Base-by-base conservation (phyloP, 305 asterid genomes). In the Stenogyne calaminthoides region DNA sequence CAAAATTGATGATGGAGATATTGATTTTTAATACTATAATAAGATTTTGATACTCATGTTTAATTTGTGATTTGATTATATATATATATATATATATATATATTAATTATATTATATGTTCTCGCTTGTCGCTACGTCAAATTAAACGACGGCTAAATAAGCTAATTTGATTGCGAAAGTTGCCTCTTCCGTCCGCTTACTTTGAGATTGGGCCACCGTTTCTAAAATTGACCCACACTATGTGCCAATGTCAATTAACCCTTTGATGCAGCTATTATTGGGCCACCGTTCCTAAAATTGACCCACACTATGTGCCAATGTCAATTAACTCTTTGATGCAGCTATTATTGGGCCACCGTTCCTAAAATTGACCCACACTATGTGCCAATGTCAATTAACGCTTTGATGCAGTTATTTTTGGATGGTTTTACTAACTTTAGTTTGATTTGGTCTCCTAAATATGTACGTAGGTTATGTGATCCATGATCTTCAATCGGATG, bases 201-300 rank as follows among this genome's bases (percentile, higher is more conserved):
- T 55, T 69, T 46, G 10, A 52, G 52, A 37, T 63, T 29, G 76
- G 67, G 62, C 84, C 78, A 59, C 63, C 27, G 29, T 25, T 25
- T 34, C 64, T 61, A 11, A 52, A 63, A 74, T 70, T 36, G 68
- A 74, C 67, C 47, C 74, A 19, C 60, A 40, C 70, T 37, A 58
- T 29, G 9, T 32, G 64, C 59, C 68, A 60, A 60, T 70, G 12
- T 34, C 61, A 71, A 42, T 11, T 11, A 10, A 27, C 29, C 19
- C 59, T 55, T 1, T 47, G 15, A 57, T 57, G 16, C 56, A 19
- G 11, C 25, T 12, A 0, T 2, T 44, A 25, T 59, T 75, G 40
- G 74, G 62, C 84, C 78, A 59, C 63, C 27, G 29, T 25, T 25
- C 42, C 64, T 61, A 11, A 52, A 63, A 74, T 70, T 36, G 68